Evolutionary conservation across 805 yeast genomes (phyloP), one percentile per base, ranked within the genome.

Genomic region (Candida quercuum): DNA sequence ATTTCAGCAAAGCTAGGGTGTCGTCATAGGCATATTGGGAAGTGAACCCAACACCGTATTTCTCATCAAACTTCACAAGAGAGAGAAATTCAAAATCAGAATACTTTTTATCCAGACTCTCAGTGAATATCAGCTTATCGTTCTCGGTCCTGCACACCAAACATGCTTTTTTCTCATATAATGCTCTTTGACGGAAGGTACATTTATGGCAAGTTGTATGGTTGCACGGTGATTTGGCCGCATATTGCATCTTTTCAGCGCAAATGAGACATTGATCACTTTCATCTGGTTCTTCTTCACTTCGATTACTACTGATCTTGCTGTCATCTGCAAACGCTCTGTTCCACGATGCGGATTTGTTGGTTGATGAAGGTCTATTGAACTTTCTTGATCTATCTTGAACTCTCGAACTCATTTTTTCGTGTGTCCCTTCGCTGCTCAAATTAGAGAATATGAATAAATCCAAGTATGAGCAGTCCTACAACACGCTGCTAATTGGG

Each of bases 131-230:
- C 25, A 86, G 63, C 9, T 58, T 56, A 3, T 70, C 74, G 41
- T 74, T 74, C 35, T 80, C 86, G 1, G 87, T 64, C 52, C 99
- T 76, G 60, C 99, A 93, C 30, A 87, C 80, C 34, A 89, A 67
- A 67, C 99, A 93, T 15, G 73, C 66, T 23, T 69, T 71, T 60
- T 85, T 86, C 18, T 74, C 70, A 60, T 83, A 88, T 13, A 91
- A 63, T 0, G 88, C 89, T 31, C 96, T 67, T 52, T 87, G 88
- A 46, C 96, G 71, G 46, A 91, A 74, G 0, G 86, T 68, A 65
- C 99, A 93, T 32, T 58, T 63, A 54, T 87, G 86, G 59, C 99
- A 93, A 0, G 88, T 78, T 24, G 68, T 72, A 56, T 93, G 98
- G 50, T 81, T 78, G 60, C 99, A 93, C 0, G 87, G 85, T 2